phyloP scores from a whole-genome alignment of 1,284 basidiomycete genomes.

The Phellopilus nigrolimitatus region DNA sequence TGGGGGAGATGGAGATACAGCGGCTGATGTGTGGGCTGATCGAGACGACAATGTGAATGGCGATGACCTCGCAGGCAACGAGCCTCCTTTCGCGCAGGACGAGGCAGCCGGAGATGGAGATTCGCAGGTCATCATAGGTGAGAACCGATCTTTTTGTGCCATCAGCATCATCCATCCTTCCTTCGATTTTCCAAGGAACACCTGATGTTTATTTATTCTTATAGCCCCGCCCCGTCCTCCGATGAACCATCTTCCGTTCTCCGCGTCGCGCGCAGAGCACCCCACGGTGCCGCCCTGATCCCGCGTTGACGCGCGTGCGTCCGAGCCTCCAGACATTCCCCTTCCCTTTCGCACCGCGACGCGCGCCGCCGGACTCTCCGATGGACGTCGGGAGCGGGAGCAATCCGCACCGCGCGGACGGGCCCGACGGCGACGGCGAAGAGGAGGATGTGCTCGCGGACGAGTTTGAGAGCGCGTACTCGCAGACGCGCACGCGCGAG shows the following conservation, averaged over 20 bases:
- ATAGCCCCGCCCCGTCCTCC: slow-evolving; percentile 1
- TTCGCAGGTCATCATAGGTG: slow-evolving; percentile 3
- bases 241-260: slow-evolving; percentile 4
- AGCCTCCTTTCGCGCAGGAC: neutral
- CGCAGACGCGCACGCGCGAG: slow-evolving; percentile 5
- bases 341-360: slow-evolving; percentile 5
- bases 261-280: slow-evolving; percentile 5
- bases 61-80: neutral
- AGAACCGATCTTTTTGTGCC: neutral
- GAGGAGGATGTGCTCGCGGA: slow-evolving; percentile 14
- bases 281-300: neutral
- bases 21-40: neutral
- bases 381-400: slow-evolving; percentile 13
- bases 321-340: slow-evolving; percentile 9
- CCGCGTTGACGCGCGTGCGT: neutral
- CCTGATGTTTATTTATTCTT: neutral
- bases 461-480: slow-evolving; percentile 15
- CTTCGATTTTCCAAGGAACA: neutral
- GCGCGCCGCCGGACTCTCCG: slow-evolving; percentile 17
- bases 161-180: neutral
- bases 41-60: neutral
- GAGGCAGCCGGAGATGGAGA: slow-evolving; percentile 6
- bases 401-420: slow-evolving; percentile 12
- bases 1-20: neutral
- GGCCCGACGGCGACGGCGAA: slow-evolving; percentile 5